Conservation (phyloP, 2,329 filamentous ascomycete genomes). For the Epichloe typhina region DNA sequence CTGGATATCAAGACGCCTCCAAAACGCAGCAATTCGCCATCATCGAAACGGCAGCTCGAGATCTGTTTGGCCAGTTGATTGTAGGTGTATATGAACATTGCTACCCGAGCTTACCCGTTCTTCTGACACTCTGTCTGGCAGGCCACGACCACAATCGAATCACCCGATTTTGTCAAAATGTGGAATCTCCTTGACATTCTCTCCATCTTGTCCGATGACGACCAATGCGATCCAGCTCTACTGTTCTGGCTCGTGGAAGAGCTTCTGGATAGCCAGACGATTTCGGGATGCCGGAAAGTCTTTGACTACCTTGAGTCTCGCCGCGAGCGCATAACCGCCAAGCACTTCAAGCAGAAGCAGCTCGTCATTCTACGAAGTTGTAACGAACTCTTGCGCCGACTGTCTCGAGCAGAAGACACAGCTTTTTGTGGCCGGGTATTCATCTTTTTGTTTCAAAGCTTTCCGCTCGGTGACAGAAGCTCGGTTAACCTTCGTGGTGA, state of each 20-base stretch:
- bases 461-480: slow-evolving; percentile 90
- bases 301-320: slow-evolving; percentile 94
- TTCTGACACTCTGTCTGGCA: slow-evolving; percentile 22
- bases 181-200: slow-evolving; percentile 93
- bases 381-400: slow-evolving; percentile 82
- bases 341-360: slow-evolving; percentile 69
- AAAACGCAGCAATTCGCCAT: slow-evolving; percentile 48
- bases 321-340: slow-evolving; percentile 73
- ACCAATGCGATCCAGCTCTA: slow-evolving; percentile 64
- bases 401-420: slow-evolving; percentile 93
- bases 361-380: slow-evolving; percentile 85
- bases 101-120: too few species aligned
- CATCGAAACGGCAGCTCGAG: slow-evolving; percentile 72
- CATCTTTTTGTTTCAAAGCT: slow-evolving; percentile 97
- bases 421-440: slow-evolving; percentile 96
- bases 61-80: slow-evolving; percentile 66
- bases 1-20: slow-evolving; percentile 25
- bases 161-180: slow-evolving; percentile 65
- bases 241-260: slow-evolving; percentile 89
- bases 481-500: slow-evolving; percentile 94
- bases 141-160: slow-evolving; percentile 63
- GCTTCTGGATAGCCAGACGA: slow-evolving; percentile 89
- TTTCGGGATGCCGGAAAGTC: slow-evolving; percentile 76
- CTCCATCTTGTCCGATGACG: slow-evolving; percentile 74
- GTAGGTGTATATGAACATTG: slow-evolving; percentile 35